Evolutionary conservation across 2,329 filamentous ascomycete genomes (phyloP).

Genomic region (Metarhizium brunneum): DNA sequence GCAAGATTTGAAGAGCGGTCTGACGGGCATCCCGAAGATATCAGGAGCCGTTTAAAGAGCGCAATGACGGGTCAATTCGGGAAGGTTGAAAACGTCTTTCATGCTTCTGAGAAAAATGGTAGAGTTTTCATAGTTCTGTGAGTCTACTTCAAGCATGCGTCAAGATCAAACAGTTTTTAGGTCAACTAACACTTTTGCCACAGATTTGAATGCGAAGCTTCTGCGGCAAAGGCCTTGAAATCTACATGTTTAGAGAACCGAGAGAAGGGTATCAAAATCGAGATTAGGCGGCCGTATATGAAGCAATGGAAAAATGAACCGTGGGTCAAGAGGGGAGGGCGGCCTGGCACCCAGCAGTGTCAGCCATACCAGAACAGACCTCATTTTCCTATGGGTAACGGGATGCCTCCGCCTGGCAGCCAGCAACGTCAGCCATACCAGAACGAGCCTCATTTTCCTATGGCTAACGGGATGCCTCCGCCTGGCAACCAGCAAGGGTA

Average conservation of each 20-base stretch:
- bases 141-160: background rate
- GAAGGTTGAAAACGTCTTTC: conserved; percentile 19
- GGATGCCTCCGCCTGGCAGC: background rate
- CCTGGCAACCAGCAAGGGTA: too few species aligned
- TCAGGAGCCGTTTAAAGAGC: conserved; percentile 19
- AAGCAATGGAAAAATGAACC: background rate
- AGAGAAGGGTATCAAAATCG: conserved; percentile 11
- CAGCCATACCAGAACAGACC: background rate
- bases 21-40: conserved; percentile 9
- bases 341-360: conserved; percentile 1
- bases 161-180: background rate
- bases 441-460: too few species aligned
- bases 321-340: background rate
- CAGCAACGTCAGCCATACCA: conserved; percentile 1
- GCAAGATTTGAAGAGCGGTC: conserved; percentile 12
- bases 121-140: conserved; percentile 21
- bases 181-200: background rate
- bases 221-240: conserved; percentile 16
- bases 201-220: conserved; percentile 19
- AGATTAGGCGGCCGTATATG: too few species aligned
- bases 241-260: conserved; percentile 12
- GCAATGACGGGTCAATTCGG: conserved; percentile 20
- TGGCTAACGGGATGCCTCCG: background rate
- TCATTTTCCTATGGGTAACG: background rate
- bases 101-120: background rate